Percentiles rank a stretch among this genome's conserved stretches.
phyloP scores from a whole-genome alignment of 768 basidiomycete genomes.

The Psilocybe cyanescens region DNA sequence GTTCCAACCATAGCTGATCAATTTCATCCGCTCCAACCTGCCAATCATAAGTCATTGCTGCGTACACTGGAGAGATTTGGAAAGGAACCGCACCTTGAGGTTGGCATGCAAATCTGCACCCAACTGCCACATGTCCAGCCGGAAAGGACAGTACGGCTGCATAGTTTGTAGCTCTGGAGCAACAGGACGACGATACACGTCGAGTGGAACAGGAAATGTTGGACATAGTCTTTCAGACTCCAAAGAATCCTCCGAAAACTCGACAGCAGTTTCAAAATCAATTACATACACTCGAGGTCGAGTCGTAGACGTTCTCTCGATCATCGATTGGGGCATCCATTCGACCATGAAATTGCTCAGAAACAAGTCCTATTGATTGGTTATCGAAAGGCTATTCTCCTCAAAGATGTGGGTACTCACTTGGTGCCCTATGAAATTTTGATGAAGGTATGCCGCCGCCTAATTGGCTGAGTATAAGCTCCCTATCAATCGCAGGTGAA shows the following conservation, averaged over 20 bases:
- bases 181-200: neutral
- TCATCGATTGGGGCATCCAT: conserved; percentile 9
- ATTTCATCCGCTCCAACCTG: neutral
- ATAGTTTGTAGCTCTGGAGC: conserved; percentile 8
- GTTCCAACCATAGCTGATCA: neutral
- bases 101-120: neutral
- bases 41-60: too few relatives aligned
- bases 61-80: too few relatives aligned
- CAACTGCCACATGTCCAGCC: conserved; percentile 19
- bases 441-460: conserved; percentile 8
- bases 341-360: conserved; percentile 11
- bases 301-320: neutral
- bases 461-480: neutral
- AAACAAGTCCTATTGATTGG: conserved; percentile 11
- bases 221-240: neutral
- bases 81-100: too few relatives aligned
- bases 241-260: conserved; percentile 4
- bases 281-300: conserved; percentile 16
- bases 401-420: neutral
- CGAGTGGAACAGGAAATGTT: neutral
- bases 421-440: conserved; percentile 6
- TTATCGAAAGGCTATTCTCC: neutral
- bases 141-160: conserved; percentile 13
- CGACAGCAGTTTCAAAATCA: conserved; percentile 17
- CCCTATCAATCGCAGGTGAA: too few relatives aligned